Conservation (phyloP, 495 filamentous ascomycete genomes). For the Penicilliopsis zonata region DNA sequence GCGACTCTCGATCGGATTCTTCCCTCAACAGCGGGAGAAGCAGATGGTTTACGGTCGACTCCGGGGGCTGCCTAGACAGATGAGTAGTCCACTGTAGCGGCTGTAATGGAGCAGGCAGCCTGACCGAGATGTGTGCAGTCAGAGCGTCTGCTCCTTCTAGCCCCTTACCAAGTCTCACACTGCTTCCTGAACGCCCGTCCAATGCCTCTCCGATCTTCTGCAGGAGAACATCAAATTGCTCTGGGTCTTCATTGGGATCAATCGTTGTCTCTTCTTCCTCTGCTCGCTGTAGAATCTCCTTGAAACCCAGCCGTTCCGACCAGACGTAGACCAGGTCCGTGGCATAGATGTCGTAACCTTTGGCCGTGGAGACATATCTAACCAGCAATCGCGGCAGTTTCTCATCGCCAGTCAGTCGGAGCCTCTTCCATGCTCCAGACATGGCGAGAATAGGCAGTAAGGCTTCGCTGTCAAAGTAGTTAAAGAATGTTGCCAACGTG, state of each 20-base stretch:
- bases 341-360: constrained; percentile 60
- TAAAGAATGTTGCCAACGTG: too few species aligned
- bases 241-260: constrained; percentile 66
- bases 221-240: constrained; percentile 62
- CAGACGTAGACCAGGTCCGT: constrained; percentile 85
- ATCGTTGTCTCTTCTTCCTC: constrained; percentile 60
- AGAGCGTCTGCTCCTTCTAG: constrained; percentile 25
- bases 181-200: constrained; percentile 25
- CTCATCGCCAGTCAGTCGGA: constrained; percentile 11
- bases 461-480: too few species aligned
- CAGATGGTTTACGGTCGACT: constrained; percentile 45
- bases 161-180: constrained; percentile 15
- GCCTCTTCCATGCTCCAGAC: constrained; percentile 26
- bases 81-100: constrained; percentile 59
- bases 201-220: constrained; percentile 58
- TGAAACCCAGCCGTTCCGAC: constrained; percentile 55
- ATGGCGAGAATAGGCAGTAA: too few species aligned
- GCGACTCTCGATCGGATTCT: constrained; percentile 34
- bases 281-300: constrained; percentile 53
- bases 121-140: constrained; percentile 43
- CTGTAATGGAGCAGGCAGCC: constrained; percentile 53
- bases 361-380: constrained; percentile 33
- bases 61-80: constrained; percentile 42
- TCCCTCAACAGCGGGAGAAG: constrained; percentile 57
- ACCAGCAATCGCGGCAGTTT: constrained; percentile 40